Percentiles rank a stretch among this genome's conserved stretches.
phyloP scores from a whole-genome alignment of 2,329 filamentous ascomycete genomes.

The Scopulariopsis brevicaulis region DNA sequence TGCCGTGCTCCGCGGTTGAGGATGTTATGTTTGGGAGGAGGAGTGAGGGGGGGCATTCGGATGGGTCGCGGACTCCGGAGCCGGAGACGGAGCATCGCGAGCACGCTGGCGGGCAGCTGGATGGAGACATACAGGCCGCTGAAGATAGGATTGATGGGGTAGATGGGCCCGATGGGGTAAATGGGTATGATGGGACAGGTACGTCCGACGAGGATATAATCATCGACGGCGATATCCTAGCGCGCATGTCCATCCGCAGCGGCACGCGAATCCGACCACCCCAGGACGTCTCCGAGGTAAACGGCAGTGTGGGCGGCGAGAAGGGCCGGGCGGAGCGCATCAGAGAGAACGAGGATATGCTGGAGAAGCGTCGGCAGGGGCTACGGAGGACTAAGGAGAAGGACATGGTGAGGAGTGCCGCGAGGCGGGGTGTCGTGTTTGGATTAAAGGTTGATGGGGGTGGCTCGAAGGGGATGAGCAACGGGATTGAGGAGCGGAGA shows the following conservation, averaged over 20 bases:
- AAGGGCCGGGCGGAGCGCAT: slow-evolving; percentile 40
- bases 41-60: slow-evolving; percentile 11
- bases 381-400: slow-evolving; percentile 30
- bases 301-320: slow-evolving; percentile 43
- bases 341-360: slow-evolving; percentile 38
- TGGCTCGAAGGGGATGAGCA: background rate
- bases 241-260: slow-evolving; percentile 22
- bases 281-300: slow-evolving; percentile 33
- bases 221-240: slow-evolving; percentile 27
- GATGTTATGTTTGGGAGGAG: slow-evolving; percentile 28
- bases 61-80: slow-evolving; percentile 19
- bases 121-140: slow-evolving; percentile 13
- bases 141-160: background rate
- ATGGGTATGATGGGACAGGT: slow-evolving; percentile 2
- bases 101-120: slow-evolving; percentile 28
- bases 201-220: slow-evolving; percentile 20
- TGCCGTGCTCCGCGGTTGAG: slow-evolving; percentile 38
- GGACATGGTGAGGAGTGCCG: slow-evolving; percentile 51
- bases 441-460: slow-evolving; percentile 23
- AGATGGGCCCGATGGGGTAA: slow-evolving; percentile 7
- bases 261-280: slow-evolving; percentile 22
- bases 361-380: slow-evolving; percentile 34
- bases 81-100: slow-evolving; percentile 30
- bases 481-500: slow-evolving; percentile 15
- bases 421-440: slow-evolving; percentile 47